These are phyloP conservation scores for Aureobasidium sp. DNA, from an alignment of 2,329 filamentous ascomycete species.

Conservation along the genomic window DNA sequence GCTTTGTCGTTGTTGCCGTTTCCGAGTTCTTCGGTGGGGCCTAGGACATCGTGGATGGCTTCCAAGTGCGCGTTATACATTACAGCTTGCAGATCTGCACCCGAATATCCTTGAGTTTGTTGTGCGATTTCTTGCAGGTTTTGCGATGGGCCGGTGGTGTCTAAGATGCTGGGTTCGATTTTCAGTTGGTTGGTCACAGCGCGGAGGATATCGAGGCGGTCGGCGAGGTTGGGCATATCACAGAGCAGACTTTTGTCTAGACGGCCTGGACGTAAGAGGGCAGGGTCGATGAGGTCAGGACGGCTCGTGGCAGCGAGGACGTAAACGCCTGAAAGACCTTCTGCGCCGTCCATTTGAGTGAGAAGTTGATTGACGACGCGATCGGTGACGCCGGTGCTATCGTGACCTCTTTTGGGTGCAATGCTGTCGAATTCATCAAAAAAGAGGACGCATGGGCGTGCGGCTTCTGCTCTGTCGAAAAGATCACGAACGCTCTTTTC, in stretches of 20 bases:
- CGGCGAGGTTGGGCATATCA: conserved; percentile 72
- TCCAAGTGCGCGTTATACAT: conserved; percentile 96
- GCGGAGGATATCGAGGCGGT: conserved; percentile 79
- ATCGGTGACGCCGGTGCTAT: conserved; percentile 97
- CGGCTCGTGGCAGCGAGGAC: conserved; percentile 90
- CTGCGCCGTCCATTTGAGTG: conserved; percentile 97
- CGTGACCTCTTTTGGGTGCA: conserved; percentile 92
- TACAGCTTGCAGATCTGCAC: conserved; percentile 88
- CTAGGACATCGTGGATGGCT: conserved; percentile 86
- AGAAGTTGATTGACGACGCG: conserved; percentile 96
- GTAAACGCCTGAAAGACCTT: conserved; percentile 90
- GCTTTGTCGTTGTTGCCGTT: conserved; percentile 28
- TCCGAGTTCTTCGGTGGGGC: conserved; percentile 36
- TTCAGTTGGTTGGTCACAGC: conserved; percentile 78
- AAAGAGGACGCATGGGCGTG: conserved; percentile 88
- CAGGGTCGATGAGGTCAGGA: conserved; percentile 92
- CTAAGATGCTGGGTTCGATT: conserved; percentile 59
- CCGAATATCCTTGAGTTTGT: conserved; percentile 82
- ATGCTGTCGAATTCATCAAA: conserved; percentile 99
- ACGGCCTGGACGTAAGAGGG: conserved; percentile 80
- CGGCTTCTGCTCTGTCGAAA: conserved; percentile 86
- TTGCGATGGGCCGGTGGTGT: conserved; percentile 27
- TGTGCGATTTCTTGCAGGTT: conserved; percentile 64
- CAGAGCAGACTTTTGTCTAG: conserved; percentile 91
- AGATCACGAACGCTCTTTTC: conserved; percentile 94